Percentiles rank a stretch among this genome's conserved stretches.
These are phyloP conservation scores for Phytophthora colocasiae DNA, from an alignment of 352 stramenopile species.

Conservation along the genomic window DNA sequence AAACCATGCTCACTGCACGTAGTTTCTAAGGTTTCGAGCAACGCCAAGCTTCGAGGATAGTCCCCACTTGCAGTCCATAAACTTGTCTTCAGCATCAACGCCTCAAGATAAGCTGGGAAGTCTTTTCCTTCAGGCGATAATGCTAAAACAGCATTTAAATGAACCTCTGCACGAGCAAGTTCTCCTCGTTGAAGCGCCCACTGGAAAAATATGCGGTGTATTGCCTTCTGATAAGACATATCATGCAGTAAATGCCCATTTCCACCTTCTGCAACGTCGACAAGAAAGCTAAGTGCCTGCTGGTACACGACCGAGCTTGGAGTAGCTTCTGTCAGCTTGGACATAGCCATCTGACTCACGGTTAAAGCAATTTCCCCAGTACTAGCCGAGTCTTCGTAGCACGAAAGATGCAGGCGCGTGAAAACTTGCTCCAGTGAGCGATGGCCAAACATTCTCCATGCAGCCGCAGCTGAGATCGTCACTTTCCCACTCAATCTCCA, in stretches of 20 bases:
- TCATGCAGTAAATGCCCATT: slow-evolving; percentile 41
- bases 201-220: slow-evolving; percentile 60
- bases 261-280: slow-evolving; percentile 24
- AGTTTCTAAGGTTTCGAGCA: slow-evolving; percentile 49
- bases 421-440: slow-evolving; percentile 57
- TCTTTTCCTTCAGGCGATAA: slow-evolving; percentile 61
- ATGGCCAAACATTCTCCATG: slow-evolving; percentile 63
- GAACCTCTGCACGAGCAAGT: slow-evolving; percentile 41
- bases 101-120: slow-evolving; percentile 54
- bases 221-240: slow-evolving; percentile 48
- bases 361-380: slow-evolving; percentile 55
- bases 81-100: slow-evolving; percentile 38
- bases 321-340: slow-evolving; percentile 22
- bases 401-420: slow-evolving; percentile 54
- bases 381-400: slow-evolving; percentile 63
- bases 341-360: slow-evolving; percentile 59
- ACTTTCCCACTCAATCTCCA: slow-evolving; percentile 77
- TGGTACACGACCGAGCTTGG: slow-evolving; percentile 34
- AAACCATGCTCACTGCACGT: slow-evolving; percentile 53
- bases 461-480: slow-evolving; percentile 46
- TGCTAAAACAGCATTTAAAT: slow-evolving; percentile 50
- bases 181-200: slow-evolving; percentile 66
- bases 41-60: slow-evolving; percentile 43
- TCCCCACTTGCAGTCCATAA: slow-evolving; percentile 45
- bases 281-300: slow-evolving; percentile 42